phyloP scores from a whole-genome alignment of 2,329 filamentous ascomycete species.

The Ophiostoma tasmaniense region DNA sequence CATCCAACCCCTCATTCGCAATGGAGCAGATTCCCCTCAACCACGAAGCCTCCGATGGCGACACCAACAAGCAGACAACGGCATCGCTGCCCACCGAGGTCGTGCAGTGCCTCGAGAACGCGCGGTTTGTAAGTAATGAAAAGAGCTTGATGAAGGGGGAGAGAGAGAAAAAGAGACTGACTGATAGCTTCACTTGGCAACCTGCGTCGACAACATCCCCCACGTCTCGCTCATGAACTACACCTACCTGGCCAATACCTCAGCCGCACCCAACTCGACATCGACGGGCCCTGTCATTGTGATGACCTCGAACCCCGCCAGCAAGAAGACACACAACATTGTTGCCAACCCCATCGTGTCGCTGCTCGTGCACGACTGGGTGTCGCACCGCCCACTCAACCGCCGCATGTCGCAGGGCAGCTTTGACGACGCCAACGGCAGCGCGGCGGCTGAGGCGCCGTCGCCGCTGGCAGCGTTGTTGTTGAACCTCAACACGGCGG shows the following conservation, averaged over 20 bases:
- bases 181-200: constrained; percentile 82
- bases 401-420: constrained; percentile 52
- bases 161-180: background rate
- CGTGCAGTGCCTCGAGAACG: constrained; percentile 83
- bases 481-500: constrained; percentile 82
- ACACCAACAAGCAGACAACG: constrained; percentile 62
- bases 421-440: constrained; percentile 24
- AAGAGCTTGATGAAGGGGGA: background rate
- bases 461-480: constrained; percentile 76
- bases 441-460: constrained; percentile 36
- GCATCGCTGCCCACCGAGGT: constrained; percentile 73
- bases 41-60: constrained; percentile 65
- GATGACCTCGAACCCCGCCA: constrained; percentile 79
- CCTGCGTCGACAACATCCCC: constrained; percentile 71
- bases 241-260: constrained; percentile 78
- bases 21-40: constrained; percentile 63
- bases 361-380: constrained; percentile 94
- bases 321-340: constrained; percentile 75
- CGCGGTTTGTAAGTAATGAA: constrained; percentile 65
- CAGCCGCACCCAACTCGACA: background rate
- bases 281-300: constrained; percentile 62
- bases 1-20: constrained; percentile 8
- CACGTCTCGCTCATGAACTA: constrained; percentile 99
- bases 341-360: constrained; percentile 78
- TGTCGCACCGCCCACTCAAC: constrained; percentile 81